Base-by-base conservation (phyloP, 2,329 filamentous ascomycete species). In the Cladosporium sp. region DNA sequence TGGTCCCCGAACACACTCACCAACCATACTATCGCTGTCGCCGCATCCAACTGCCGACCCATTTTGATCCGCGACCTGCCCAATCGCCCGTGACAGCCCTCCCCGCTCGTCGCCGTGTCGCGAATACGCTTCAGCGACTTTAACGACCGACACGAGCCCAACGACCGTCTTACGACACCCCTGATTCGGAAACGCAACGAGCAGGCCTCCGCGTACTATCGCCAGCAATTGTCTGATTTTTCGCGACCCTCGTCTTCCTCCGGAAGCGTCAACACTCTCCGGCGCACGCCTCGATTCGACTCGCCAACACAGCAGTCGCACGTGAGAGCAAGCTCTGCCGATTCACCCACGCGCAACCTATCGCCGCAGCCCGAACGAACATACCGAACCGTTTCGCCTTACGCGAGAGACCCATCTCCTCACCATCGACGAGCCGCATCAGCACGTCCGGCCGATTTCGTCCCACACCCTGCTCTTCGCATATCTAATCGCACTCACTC, bases 401-500 rank as follows among this genome's bases (percentile, higher is more conserved):
- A 53, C 30, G 26, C 21, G 10, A 49, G 59, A 39, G 30, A 54
- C 21, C 16, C 62, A 21, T 64, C 62, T 66, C 75, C 72, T 66
- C 73, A 71, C 26, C 73, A 75, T 66, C 75, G 75, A 61, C 73
- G 75, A 68, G 72, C 74, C 43, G 71, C 72, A 66, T 66, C 65
- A 23, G 65, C 57, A 25, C 53, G 32, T 6, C 57, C 57, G 58
- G 21, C 43, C 36, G 72, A 67, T 71, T 74, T 72, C 58, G 78
- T 75, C 71, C 83, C 74, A 75, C 85, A 76, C 79, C 86, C 80
- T 76, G 86, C 86, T 77, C 85, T 78, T 73, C 88, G 87, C 73
- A 89, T 97, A 77, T 97, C 93, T 57, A 89, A 88, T 72, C 88
- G 91, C 70, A 97, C 92, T 56, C 91, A 92, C 69, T 91, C 91